These are phyloP conservation scores for Pleurotus sapidus DNA, from an alignment of 768 basidiomycete genomes.

Conservation along the genomic window DNA sequence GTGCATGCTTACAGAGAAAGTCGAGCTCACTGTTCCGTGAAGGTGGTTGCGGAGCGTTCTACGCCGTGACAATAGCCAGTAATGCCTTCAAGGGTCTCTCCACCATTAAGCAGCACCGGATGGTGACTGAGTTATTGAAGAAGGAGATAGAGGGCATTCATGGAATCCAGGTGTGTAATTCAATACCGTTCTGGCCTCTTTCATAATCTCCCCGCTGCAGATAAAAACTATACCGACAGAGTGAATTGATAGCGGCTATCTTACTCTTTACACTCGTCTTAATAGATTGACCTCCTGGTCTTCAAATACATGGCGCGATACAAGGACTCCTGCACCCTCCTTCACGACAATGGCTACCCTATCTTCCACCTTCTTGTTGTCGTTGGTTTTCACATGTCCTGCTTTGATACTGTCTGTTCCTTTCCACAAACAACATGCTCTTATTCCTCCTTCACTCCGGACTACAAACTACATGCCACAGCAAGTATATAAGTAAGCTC, in stretches of 20 bases:
- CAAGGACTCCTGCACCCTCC: no score
- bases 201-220: slow-evolving; percentile 20
- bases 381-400: no score
- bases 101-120: slow-evolving; percentile 89
- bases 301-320: no score
- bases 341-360: no score
- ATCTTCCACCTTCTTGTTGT: no score
- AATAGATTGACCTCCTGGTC: no score
- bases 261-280: not conserved
- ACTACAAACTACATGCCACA: no score
- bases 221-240: slow-evolving; percentile 36
- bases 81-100: slow-evolving; percentile 82
- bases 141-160: slow-evolving; percentile 90
- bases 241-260: not conserved
- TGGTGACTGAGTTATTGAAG: slow-evolving; percentile 85
- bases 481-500: no score
- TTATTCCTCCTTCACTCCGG: no score
- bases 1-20: not conserved
- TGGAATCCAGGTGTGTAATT: slow-evolving; percentile 76
- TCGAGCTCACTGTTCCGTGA: slow-evolving; percentile 3
- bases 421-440: no score
- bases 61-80: slow-evolving; percentile 87
- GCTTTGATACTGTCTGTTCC: no score
- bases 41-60: slow-evolving; percentile 99
- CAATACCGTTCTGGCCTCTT: not conserved